phyloP scores from a whole-genome alignment of 2,329 filamentous ascomycete genomes.

The Botrytis paeoniae region DNA sequence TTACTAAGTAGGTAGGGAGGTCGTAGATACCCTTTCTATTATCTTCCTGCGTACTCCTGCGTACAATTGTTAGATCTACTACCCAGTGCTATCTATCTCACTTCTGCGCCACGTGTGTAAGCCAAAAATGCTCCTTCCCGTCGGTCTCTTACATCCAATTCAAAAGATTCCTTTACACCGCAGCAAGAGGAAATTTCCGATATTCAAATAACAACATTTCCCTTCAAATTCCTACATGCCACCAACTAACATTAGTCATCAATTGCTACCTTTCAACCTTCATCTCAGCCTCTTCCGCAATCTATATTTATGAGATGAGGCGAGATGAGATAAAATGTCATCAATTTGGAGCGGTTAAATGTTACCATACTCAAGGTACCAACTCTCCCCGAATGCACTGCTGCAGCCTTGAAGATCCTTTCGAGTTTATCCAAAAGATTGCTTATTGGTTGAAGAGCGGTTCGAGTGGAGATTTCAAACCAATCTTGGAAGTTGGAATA shows the following conservation, averaged over 20 bases:
- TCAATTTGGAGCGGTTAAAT: background rate
- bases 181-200: background rate
- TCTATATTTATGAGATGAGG: slow-evolving; percentile 1
- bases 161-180: background rate
- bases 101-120: background rate
- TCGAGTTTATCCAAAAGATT: background rate
- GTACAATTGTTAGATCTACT: background rate
- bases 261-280: background rate
- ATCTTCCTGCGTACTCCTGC: background rate
- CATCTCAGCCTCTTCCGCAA: background rate
- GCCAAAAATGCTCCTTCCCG: background rate
- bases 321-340: background rate
- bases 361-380: background rate
- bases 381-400: background rate
- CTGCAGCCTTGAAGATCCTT: slow-evolving; percentile 5
- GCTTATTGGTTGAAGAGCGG: background rate
- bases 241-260: background rate
- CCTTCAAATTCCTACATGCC: background rate
- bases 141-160: background rate
- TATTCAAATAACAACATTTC: background rate
- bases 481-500: background rate
- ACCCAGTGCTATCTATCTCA: too few species aligned
- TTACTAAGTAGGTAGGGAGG: background rate
- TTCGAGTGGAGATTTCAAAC: background rate
- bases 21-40: background rate